A percentile compares a stretch with the other conserved stretches of the same genome.
phyloP scores from a whole-genome alignment of 768 basidiomycete species.

The Harrya chromipes region DNA sequence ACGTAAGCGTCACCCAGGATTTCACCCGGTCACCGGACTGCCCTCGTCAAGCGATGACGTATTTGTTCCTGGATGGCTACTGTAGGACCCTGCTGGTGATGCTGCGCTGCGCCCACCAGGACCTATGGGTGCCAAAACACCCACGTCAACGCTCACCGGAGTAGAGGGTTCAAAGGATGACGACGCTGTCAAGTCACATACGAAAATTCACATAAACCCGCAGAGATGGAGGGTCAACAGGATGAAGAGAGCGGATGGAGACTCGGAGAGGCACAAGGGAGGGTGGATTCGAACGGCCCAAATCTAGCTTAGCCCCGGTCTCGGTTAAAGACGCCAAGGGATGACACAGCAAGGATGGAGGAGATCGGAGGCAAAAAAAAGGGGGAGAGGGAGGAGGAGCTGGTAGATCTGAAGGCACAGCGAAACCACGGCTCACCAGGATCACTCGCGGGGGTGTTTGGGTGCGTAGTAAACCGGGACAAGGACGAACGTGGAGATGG shows the following conservation, averaged over 20 bases:
- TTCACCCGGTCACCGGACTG: no score
- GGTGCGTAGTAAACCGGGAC: slow-evolving; percentile 21
- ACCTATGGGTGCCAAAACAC: slow-evolving; percentile 10
- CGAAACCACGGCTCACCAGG: slow-evolving; percentile 19
- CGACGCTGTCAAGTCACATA: background rate
- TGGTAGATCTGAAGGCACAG: no score
- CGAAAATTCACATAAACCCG: background rate
- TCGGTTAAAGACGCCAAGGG: background rate
- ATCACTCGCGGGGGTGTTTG: slow-evolving; percentile 27
- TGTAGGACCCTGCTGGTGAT: slow-evolving; percentile 25
- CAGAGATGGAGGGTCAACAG: slow-evolving; percentile 1
- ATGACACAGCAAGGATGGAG: no score
- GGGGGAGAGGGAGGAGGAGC: no score
- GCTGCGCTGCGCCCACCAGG: slow-evolving; percentile 11
- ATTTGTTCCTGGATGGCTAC: slow-evolving; percentile 19
- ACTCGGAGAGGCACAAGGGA: background rate
- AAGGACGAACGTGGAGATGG: slow-evolving; percentile 21
- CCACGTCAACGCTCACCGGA: slow-evolving; percentile 10
- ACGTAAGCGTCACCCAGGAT: no score
- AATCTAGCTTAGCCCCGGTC: background rate
- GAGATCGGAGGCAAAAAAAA: no score
- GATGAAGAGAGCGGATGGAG: background rate
- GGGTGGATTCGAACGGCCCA: no score
- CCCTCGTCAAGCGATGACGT: slow-evolving; percentile 21
- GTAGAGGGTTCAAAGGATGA: background rate